Conservation (phyloP, 345 rosid species). For the Ricinus communis region DNA sequence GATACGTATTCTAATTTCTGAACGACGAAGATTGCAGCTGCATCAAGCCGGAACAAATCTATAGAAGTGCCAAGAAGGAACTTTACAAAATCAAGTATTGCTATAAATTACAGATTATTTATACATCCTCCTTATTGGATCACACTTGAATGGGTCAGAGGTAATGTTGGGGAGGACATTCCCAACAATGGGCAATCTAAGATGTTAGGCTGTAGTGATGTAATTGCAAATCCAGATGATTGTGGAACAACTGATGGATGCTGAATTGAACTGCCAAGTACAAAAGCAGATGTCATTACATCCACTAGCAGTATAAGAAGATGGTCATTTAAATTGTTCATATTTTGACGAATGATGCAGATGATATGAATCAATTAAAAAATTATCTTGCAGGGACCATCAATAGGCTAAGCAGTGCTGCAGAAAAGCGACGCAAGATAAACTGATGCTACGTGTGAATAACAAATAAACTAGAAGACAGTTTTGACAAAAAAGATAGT, state of each 20-base stretch:
- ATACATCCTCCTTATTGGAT: slow-evolving; percentile 23
- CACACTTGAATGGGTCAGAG: slow-evolving; percentile 31
- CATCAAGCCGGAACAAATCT: slow-evolving; percentile 13
- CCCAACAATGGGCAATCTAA: slow-evolving; percentile 65
- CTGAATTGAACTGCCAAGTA: slow-evolving; percentile 59
- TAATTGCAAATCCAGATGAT: slow-evolving; percentile 55
- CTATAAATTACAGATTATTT: slow-evolving; percentile 33
- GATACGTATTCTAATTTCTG: slow-evolving; percentile 14
- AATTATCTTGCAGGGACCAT: neutral
- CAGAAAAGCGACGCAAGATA: neutral
- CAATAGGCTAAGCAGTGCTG: neutral
- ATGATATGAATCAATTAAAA: neutral
- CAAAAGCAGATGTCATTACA: slow-evolving; percentile 3
- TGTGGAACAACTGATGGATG: slow-evolving; percentile 58
- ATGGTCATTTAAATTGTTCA: no score
- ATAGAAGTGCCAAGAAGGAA: slow-evolving; percentile 12
- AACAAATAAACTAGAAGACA: neutral
- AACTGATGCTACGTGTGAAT: neutral
- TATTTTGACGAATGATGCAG: neutral
- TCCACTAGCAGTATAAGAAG: neutral
- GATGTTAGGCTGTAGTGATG: slow-evolving; percentile 66
- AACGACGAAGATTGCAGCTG: slow-evolving; percentile 7
- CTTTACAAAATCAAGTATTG: slow-evolving; percentile 33
- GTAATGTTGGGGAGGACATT: slow-evolving; percentile 51
- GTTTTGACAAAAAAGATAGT: neutral